phyloP scores from a whole-genome alignment of 371 early-diverging fungal species.

The Dichotomocladium elegans region DNA sequence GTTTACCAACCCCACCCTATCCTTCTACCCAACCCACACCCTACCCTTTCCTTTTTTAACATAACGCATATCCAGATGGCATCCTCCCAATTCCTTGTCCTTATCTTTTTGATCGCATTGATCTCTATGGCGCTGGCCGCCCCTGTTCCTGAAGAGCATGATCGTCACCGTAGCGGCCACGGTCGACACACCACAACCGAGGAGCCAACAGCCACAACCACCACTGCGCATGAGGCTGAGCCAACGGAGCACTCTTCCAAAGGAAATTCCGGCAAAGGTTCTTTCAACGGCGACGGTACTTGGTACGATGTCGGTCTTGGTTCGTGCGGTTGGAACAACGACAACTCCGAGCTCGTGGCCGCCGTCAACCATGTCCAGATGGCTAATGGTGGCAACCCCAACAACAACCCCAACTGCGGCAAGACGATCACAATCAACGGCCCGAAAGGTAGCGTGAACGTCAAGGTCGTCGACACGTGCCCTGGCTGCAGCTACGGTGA shows the following conservation, averaged over 20 bases:
- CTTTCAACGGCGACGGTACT: neutral
- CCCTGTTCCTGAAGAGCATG: neutral
- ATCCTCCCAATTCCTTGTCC: neutral
- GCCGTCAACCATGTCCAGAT: constrained; percentile 17
- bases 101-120: neutral
- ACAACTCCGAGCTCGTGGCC: constrained; percentile 9
- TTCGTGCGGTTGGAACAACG: constrained; percentile 13
- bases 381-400: constrained; percentile 16
- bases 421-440: constrained; percentile 16
- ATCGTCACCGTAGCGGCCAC: neutral
- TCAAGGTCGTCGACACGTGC: constrained; percentile 21
- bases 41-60: too few species aligned
- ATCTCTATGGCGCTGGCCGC: constrained; percentile 4
- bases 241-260: constrained; percentile 17
- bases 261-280: neutral
- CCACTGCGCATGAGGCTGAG: constrained; percentile 29
- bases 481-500: constrained; percentile 1
- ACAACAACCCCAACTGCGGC: constrained; percentile 29
- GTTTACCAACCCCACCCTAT: too few species aligned
- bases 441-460: constrained; percentile 24
- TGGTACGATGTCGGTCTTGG: constrained; percentile 15
- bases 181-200: neutral
- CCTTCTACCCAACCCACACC: too few species aligned
- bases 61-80: neutral
- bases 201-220: neutral